These are phyloP conservation scores for Pseudotsuga menziesii DNA, from an alignment of 75 land plant genomes.

Conservation along the genomic window DNA sequence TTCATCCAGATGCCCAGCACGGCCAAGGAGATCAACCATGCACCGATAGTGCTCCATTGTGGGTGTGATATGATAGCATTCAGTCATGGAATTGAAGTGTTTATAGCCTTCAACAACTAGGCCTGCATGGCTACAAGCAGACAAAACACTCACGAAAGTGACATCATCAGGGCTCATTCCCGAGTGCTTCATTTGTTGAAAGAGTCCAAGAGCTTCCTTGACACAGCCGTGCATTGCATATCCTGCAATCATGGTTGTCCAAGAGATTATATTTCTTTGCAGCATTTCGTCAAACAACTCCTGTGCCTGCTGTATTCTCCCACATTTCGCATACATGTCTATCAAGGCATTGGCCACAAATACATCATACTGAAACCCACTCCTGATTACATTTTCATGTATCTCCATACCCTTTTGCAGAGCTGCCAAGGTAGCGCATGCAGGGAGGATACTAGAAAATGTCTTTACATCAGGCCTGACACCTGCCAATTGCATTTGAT, in stretches of 20 bases:
- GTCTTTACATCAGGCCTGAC: conserved; percentile 18
- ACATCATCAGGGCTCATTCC: conserved; percentile 17
- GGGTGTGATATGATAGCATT: background rate
- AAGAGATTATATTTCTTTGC: conserved; percentile 3
- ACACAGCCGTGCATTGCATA: conserved; percentile 8
- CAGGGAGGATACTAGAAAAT: conserved; percentile 20
- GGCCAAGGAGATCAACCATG: background rate
- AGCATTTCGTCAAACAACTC: conserved; percentile 15
- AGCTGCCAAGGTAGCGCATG: conserved; percentile 12
- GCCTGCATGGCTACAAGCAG: conserved; percentile 16
- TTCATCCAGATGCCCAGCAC: background rate
- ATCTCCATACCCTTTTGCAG: conserved; percentile 22
- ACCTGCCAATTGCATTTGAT: conserved; percentile 16
- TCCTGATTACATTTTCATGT: conserved; percentile 11
- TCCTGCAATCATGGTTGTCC: conserved; percentile 23
- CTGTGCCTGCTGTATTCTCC: conserved; percentile 5
- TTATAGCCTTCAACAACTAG: conserved; percentile 12
- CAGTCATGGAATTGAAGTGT: background rate
- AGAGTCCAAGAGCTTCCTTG: conserved; percentile 24
- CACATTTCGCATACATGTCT: conserved; percentile 16
- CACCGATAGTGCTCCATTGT: background rate
- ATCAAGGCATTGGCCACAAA: conserved; percentile 14
- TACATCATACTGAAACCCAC: conserved; percentile 12
- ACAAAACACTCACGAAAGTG: conserved; percentile 20
- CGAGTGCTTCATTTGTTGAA: conserved; percentile 18